Conservation (phyloP, 2,329 filamentous ascomycete genomes). For the Colletotrichum sp. region DNA sequence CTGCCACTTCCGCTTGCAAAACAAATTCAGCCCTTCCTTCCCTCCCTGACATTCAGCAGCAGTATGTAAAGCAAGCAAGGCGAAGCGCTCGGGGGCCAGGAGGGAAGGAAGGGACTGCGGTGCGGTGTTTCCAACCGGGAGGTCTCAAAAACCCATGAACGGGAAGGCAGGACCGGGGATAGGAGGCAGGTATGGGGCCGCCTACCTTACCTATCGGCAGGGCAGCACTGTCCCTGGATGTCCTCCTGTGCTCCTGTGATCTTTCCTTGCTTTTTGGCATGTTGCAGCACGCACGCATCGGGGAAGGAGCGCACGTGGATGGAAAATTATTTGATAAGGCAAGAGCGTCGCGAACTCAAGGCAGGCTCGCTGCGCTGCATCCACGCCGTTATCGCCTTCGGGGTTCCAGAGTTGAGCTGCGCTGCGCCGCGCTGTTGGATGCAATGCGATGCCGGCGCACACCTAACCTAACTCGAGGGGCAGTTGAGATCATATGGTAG, state of each 20-base stretch:
- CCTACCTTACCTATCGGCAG: background rate
- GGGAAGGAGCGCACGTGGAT: background rate
- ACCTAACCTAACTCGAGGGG: background rate
- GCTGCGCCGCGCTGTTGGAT: background rate
- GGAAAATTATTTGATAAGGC: background rate
- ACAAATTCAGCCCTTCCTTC: background rate
- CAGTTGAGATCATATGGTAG: background rate
- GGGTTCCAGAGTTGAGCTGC: background rate
- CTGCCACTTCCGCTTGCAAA: background rate
- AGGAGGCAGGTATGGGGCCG: background rate
- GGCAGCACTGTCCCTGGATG: background rate
- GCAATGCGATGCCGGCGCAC: background rate
- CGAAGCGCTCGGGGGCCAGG: background rate
- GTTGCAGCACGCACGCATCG: background rate
- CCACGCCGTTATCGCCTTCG: background rate
- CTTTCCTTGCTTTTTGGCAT: conserved; percentile 4
- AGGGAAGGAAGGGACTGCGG: background rate
- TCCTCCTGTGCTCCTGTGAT: background rate
- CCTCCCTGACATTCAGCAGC: background rate
- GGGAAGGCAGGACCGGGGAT: background rate
- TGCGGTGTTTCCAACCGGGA: background rate
- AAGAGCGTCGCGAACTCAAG: background rate
- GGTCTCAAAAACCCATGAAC: background rate
- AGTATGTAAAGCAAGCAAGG: background rate
- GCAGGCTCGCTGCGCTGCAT: background rate